Base-by-base conservation (phyloP, 2,329 filamentous ascomycete species). In the Penicillium sp. region DNA sequence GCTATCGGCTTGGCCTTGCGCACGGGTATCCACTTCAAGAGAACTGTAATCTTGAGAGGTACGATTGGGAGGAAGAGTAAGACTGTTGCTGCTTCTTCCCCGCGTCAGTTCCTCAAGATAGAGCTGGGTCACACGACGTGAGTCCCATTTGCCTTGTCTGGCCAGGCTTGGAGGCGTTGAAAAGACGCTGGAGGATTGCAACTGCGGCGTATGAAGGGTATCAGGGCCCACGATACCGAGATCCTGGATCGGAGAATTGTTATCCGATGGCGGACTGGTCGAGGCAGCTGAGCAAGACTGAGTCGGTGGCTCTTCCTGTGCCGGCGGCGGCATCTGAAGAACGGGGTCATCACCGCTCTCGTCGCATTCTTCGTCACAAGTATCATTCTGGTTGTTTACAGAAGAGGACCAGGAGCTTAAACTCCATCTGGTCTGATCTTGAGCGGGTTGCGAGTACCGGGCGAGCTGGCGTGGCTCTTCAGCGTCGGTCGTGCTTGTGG, bases 61-160 rank as follows among this genome's bases (percentile, higher is more conserved):
- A 50, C 49, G 27, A 53, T 57, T 33, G 57, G 57, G 52, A 31
- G 57, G 51, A 42, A 58, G 42, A 31, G 48, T 60, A 50, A 53
- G 57, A 46, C 53, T 58, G 13, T 64, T 58, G 38, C 61, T 60
- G 38, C 62, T 61, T 12, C 66, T 50, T 12, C 57, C 67, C 32
- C 66, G 65, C 13, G 71, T 66, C 52, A 78, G 60, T 51, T 78
- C 71, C 49, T 79, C 74, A 4, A 82, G 63, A 60, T 79, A 81
- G n/a, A 79, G 71, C 52, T 79, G 76, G 3, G 76, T 78, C 2
- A 78, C 76, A 49, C 77, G 76, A 48, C 76, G 78, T 1, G 78
- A 76, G 44, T 78, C 76, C 75, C 78, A 81, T 29, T 75, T 72
- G 6, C 75, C 75, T 50, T 78, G 72, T 54, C 75, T 75, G n/a